Conservation (phyloP, 148 eudicot genomes). For the Vaccinium darrowii region DNA sequence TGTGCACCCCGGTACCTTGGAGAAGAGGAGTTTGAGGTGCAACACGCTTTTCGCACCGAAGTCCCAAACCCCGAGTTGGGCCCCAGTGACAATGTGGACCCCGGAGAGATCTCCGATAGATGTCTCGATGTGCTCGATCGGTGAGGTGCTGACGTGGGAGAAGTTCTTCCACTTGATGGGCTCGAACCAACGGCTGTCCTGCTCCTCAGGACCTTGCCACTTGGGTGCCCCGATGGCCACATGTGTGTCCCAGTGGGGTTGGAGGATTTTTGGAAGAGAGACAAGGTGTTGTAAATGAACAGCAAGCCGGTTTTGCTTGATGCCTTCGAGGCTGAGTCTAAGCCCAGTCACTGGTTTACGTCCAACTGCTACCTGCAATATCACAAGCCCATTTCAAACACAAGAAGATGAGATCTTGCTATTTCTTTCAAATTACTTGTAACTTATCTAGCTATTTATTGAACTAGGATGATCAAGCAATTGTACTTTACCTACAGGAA, state of each 20-base stretch:
- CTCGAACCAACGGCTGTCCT: slow-evolving; percentile 99
- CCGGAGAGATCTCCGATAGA: slow-evolving; percentile 94
- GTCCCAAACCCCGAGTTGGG: slow-evolving; percentile 97
- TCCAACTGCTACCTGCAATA: slow-evolving; percentile 83
- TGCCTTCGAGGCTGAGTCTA: slow-evolving; percentile 78
- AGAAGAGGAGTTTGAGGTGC: slow-evolving; percentile 91
- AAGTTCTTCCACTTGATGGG: slow-evolving; percentile 98
- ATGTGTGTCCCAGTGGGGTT: slow-evolving; percentile 96
- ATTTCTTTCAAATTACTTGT: no score
- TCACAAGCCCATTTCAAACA: not conserved
- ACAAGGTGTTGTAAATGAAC: slow-evolving; percentile 88
- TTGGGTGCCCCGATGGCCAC: slow-evolving; percentile 93
- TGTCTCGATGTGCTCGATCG: slow-evolving; percentile 81
- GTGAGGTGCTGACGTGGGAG: slow-evolving; percentile 96
- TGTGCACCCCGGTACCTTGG: slow-evolving; percentile 95
- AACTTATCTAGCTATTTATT: no score
- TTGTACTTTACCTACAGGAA: no score
- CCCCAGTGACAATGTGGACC: slow-evolving; percentile 93
- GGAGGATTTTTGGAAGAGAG: slow-evolving; percentile 91
- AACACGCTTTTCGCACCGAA: slow-evolving; percentile 85
- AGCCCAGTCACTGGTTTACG: slow-evolving; percentile 97
- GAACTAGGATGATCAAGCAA: no score
- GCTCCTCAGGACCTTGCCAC: slow-evolving; percentile 99
- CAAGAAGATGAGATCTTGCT: not conserved
- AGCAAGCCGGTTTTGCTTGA: slow-evolving; percentile 79